Base-by-base conservation (phyloP, 2,329 filamentous ascomycete species). In the Colletotrichum orbiculare region DNA sequence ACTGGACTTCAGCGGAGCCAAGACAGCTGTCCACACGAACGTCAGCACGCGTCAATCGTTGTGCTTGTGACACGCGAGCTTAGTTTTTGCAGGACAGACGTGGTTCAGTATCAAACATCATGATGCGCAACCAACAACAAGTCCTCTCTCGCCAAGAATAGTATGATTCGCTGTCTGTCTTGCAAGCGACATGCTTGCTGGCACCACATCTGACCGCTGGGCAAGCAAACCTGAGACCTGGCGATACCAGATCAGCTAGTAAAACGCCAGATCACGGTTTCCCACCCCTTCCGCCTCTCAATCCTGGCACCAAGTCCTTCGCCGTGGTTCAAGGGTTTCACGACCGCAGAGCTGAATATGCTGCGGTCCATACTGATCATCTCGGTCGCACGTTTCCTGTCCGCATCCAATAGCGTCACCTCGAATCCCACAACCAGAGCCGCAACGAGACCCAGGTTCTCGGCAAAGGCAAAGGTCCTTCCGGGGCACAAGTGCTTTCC, bases 401-500 rank as follows among this genome's bases (percentile, higher is more conserved):
- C 45, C 8, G 37, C 68, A 8, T 63, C 53, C 1, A 68, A 17
- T 5, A 70, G 66, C 2, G 67, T 67, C 7, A 77, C 60, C 2
- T 78, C 74, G 42, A 73, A 78, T 2, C 74, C 74, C 4, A 77
- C 54, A 13, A 77, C 43, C 13, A 78, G 25, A 2, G 72, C 55
- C 3, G 68, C 66, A 47, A 72, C 68, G 48, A 78, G 71, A 6
- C 73, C 73, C 1, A 78, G 47, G 12, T 72, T 77, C 69, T 78
- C 75, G 1, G 72, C 69, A 41, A 73, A 73, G 0, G 77, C 77
- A 58, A 79, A 73, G 60, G 74, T 72, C 0, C 75, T 58, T 1
- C 77, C 77, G 0, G 77, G 77, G 46, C 82, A 85, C 9, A 84
- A 69, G 7, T 78, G 81, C 53, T 80, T 82, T 11, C 83, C 83